These are phyloP conservation scores for Corymbia maculata DNA, from an alignment of 345 rosid species.

Conservation along the genomic window DNA sequence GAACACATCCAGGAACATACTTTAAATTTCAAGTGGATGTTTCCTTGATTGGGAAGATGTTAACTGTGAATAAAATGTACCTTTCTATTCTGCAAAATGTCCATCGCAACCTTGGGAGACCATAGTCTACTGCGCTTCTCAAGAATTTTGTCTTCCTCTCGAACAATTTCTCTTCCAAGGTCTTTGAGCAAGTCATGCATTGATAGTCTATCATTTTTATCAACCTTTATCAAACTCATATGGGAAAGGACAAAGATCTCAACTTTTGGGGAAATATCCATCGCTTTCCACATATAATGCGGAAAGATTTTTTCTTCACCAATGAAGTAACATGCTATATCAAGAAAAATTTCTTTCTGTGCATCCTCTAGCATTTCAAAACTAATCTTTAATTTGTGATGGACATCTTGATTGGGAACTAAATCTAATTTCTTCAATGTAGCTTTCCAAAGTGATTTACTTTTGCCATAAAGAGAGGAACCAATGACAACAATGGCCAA, in stretches of 20 bases:
- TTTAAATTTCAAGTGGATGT: fast-evolving
- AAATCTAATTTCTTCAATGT: neutral
- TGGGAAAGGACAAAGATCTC: neutral
- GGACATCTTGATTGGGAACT: neutral
- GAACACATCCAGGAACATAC: neutral
- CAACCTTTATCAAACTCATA: neutral
- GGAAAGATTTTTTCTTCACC: neutral
- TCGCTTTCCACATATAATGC: neutral
- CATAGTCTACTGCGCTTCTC: neutral
- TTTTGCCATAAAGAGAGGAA: neutral
- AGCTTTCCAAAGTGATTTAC: neutral
- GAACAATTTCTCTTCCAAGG: neutral
- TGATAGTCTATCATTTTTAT: fast-evolving
- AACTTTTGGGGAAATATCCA: fast-evolving
- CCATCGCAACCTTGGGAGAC: fast-evolving
- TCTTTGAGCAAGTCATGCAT: neutral
- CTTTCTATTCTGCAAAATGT: neutral
- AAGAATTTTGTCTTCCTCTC: neutral
- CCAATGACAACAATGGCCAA: neutral
- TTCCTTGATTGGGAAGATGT: fast-evolving
- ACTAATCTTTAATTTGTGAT: neutral
- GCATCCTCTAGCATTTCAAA: neutral
- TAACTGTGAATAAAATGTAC: fast-evolving
- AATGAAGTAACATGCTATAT: neutral
- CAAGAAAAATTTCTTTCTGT: neutral